Percentiles rank a stretch among this genome's conserved stretches.
These are phyloP conservation scores for Astrothelium macrocarpum DNA, from an alignment of 495 filamentous ascomycete genomes.

Conservation along the genomic window DNA sequence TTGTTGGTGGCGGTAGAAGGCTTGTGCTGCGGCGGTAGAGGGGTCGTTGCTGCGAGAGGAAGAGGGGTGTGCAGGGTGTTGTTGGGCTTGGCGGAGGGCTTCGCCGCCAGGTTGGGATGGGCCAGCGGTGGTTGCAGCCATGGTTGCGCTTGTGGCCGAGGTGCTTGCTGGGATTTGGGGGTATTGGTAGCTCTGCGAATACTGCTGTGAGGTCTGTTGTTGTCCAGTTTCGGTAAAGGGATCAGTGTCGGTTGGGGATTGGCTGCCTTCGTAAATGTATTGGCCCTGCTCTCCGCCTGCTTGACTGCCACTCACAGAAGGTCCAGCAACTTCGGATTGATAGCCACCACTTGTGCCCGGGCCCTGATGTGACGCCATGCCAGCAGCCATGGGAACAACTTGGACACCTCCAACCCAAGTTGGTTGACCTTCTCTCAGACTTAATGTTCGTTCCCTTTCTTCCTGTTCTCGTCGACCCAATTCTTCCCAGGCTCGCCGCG, in stretches of 20 bases:
- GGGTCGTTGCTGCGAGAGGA: constrained; percentile 6
- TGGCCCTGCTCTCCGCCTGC: constrained; percentile 23
- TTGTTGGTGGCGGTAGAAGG: constrained; percentile 22
- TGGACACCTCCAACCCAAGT: constrained; percentile 88
- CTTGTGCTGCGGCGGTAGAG: constrained; percentile 10
- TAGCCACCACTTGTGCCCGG: constrained; percentile 29
- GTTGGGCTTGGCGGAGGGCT: constrained; percentile 12
- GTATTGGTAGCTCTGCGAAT: constrained; percentile 8
- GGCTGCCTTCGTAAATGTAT: constrained; percentile 36
- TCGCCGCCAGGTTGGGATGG: constrained; percentile 9
- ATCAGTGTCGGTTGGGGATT: constrained; percentile 45
- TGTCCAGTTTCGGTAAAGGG: constrained; percentile 45
- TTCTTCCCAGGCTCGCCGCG: constrained; percentile 93
- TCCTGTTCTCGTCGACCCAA: constrained; percentile 88
- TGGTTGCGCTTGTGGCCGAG: not conserved
- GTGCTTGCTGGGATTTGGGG: constrained; percentile 14
- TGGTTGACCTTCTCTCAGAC: constrained; percentile 76
- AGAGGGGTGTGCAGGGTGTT: not conserved
- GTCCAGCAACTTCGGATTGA: not conserved
- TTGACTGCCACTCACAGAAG: constrained; percentile 1
- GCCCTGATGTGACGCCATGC: constrained; percentile 55
- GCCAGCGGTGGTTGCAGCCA: constrained; percentile 10
- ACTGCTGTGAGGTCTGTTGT: constrained; percentile 23
- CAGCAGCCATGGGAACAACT: constrained; percentile 89
- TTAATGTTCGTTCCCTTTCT: constrained; percentile 82